Evolutionary conservation across 139 green algal genomes (phyloP).

Genomic region (Monoraphidium neglectum): DNA sequence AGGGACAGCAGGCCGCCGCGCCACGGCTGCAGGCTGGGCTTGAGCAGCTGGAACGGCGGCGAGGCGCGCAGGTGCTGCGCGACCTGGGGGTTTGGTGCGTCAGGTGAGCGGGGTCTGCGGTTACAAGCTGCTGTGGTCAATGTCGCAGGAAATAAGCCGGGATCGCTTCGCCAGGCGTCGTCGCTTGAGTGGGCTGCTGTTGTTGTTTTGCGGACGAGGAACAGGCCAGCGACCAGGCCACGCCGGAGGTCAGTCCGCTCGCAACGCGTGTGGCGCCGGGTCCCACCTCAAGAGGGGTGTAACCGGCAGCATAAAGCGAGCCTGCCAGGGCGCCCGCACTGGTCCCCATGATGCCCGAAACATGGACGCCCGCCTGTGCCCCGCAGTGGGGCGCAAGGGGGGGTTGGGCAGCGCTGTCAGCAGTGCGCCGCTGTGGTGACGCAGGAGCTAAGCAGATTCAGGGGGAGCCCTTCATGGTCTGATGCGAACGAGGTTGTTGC

Average conservation of each 20-base stretch:
- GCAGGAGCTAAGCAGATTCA: too few relatives aligned
- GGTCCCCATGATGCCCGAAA: constrained; percentile 85
- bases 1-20: constrained; percentile 74
- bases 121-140: constrained; percentile 21
- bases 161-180: neutral
- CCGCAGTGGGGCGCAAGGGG: too few relatives aligned
- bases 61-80: constrained; percentile 59
- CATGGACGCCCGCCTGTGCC: constrained; percentile 55
- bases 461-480: too few relatives aligned
- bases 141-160: too few relatives aligned
- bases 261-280: too few relatives aligned
- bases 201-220: too few relatives aligned
- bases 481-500: too few relatives aligned
- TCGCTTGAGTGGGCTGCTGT: neutral
- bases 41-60: constrained; percentile 72
- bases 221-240: too few relatives aligned
- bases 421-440: too few relatives aligned
- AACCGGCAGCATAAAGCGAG: constrained; percentile 81
- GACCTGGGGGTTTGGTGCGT: constrained; percentile 41
- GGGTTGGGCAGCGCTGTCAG: too few relatives aligned
- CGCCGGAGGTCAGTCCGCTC: too few relatives aligned
- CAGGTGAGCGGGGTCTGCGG: neutral
- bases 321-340: constrained; percentile 76
- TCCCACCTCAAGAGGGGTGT: constrained; percentile 61
- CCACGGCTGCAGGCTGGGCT: constrained; percentile 62